Conservation (phyloP, 1,284 basidiomycete genomes). For the Chiua sp. region DNA sequence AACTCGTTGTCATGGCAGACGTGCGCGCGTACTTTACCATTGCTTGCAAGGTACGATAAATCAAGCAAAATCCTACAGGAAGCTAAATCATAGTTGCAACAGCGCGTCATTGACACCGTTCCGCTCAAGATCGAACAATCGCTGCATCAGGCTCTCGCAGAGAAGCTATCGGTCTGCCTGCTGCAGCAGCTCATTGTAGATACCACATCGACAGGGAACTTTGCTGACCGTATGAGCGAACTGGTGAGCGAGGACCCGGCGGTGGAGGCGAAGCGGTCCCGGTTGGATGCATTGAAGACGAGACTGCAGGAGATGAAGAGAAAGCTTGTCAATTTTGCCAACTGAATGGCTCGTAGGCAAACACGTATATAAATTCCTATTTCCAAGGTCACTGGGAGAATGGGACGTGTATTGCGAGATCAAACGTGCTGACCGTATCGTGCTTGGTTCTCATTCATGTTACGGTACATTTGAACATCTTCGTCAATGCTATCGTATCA, state of each 20-base stretch:
- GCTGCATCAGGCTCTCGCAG: slow-evolving; percentile 48
- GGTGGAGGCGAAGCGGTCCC: slow-evolving; percentile 34
- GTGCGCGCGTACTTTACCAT: slow-evolving; percentile 60
- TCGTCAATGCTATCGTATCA: no score
- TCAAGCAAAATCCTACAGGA: background rate
- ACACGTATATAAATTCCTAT: background rate
- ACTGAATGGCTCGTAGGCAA: slow-evolving; percentile 13
- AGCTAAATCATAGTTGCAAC: slow-evolving; percentile 11
- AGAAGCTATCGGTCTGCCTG: slow-evolving; percentile 44
- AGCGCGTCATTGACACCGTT: slow-evolving; percentile 62
- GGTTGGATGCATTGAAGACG: slow-evolving; percentile 33
- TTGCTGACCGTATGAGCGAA: slow-evolving; percentile 36
- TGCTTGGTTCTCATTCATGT: no score
- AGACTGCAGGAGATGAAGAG: slow-evolving; percentile 32
- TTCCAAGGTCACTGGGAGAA: no score
- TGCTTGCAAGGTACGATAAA: slow-evolving; percentile 45
- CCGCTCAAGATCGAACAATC: slow-evolving; percentile 57
- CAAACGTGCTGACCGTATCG: no score
- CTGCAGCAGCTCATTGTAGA: slow-evolving; percentile 41
- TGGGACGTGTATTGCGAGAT: no score
- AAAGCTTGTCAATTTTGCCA: slow-evolving; percentile 28
- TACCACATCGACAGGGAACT: slow-evolving; percentile 11
- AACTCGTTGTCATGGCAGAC: slow-evolving; percentile 53
- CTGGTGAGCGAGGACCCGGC: slow-evolving; percentile 52
- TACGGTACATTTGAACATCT: no score